Conservation (phyloP, 1,139 yeast genomes). For the Blastobotrys serpentis region DNA sequence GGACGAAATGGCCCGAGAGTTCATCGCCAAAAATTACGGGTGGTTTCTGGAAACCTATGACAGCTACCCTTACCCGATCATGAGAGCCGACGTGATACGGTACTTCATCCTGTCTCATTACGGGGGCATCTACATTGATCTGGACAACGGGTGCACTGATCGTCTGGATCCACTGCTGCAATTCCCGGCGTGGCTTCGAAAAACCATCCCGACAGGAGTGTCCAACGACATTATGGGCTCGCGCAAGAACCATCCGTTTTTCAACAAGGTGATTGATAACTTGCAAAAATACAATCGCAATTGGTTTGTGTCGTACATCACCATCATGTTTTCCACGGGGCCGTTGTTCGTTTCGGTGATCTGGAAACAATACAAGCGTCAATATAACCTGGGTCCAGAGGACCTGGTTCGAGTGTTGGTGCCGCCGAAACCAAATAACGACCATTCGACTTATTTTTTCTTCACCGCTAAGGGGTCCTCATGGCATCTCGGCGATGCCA, state of each 20-base stretch:
- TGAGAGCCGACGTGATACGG: constrained; percentile 90
- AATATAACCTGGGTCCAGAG: constrained; percentile 40
- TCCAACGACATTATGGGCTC: constrained; percentile 94
- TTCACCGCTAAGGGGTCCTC: constrained; percentile 75
- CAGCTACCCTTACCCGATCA: constrained; percentile 72
- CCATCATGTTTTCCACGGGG: constrained; percentile 93
- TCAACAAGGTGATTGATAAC: constrained; percentile 64
- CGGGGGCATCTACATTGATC: constrained; percentile 89
- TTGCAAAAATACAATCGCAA: constrained; percentile 51
- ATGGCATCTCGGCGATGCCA: constrained; percentile 87
- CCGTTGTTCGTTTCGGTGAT: constrained; percentile 82
- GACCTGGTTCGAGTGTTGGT: constrained; percentile 52
- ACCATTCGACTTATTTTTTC: constrained; percentile 56
- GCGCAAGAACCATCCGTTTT: constrained; percentile 83
- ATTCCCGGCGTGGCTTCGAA: constrained; percentile 82
- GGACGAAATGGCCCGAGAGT: constrained; percentile 76
- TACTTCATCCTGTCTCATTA: constrained; percentile 78
- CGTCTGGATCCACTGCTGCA: constrained; percentile 75
- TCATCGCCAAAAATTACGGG: constrained; percentile 72
- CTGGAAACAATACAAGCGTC: constrained; percentile 83
- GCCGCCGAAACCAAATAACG: constrained; percentile 67
- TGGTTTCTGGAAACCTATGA: constrained; percentile 87
- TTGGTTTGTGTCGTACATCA: constrained; percentile 67
- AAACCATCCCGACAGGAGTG: constrained; percentile 86
- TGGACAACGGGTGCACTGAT: constrained; percentile 84